A percentile compares a stretch with the other conserved stretches of the same genome.
These are phyloP conservation scores for Trichocladium uniseriatum DNA, from an alignment of 495 filamentous ascomycete species.

Conservation along the genomic window DNA sequence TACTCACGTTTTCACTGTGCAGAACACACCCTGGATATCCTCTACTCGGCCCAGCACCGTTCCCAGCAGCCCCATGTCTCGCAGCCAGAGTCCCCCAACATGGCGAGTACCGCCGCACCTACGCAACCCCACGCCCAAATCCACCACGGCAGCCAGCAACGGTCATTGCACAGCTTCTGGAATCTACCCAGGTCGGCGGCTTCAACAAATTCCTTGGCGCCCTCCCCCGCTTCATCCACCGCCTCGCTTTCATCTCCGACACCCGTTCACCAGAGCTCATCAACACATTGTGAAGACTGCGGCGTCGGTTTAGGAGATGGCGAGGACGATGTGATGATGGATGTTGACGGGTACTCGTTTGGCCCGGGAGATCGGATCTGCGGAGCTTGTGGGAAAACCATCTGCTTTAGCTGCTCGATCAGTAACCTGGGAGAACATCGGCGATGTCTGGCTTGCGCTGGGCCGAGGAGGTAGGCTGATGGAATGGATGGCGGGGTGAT, in stretches of 20 bases:
- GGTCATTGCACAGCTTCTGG: slow-evolving; percentile 42
- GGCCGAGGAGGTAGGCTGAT: slow-evolving; percentile 10
- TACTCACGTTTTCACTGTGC: background rate
- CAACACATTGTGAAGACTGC: slow-evolving; percentile 38
- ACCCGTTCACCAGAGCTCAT: background rate
- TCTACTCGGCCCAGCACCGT: slow-evolving; percentile 40
- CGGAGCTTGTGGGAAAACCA: slow-evolving; percentile 33
- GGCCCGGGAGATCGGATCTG: slow-evolving; percentile 22
- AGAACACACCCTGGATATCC: slow-evolving; percentile 40
- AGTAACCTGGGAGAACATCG: slow-evolving; percentile 38
- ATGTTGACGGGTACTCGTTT: slow-evolving; percentile 14
- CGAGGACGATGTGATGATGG: slow-evolving; percentile 23
- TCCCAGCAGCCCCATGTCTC: slow-evolving; percentile 9
- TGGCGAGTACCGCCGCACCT: background rate
- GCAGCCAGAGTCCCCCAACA: background rate
- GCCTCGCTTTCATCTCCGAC: background rate
- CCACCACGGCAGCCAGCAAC: slow-evolving; percentile 23
- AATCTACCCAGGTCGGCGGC: slow-evolving; percentile 24
- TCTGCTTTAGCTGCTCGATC: slow-evolving; percentile 42
- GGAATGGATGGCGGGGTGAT: slow-evolving; percentile 10
- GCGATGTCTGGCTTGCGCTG: slow-evolving; percentile 37
- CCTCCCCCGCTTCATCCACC: slow-evolving; percentile 8
- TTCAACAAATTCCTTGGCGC: slow-evolving; percentile 8
- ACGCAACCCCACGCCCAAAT: slow-evolving; percentile 5
- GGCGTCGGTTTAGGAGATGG: slow-evolving; percentile 22